Conservation (phyloP, 2,329 filamentous ascomycete species). For the Colletotrichum salicis region DNA sequence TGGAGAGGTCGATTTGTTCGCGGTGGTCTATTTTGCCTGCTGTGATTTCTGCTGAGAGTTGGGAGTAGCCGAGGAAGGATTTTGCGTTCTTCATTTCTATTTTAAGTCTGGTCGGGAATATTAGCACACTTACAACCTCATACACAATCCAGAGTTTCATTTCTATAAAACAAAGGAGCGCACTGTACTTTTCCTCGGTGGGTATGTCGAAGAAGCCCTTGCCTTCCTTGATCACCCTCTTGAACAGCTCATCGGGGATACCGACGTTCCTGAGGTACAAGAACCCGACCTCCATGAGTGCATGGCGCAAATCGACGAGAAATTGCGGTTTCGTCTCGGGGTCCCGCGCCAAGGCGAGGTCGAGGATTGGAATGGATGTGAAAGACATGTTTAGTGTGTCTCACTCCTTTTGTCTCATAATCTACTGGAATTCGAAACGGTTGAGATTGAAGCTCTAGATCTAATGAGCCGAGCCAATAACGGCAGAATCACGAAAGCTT, state of each 20-base stretch:
- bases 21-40: slow-evolving; percentile 81
- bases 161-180: not conserved
- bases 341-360: slow-evolving; percentile 74
- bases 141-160: not conserved
- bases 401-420: not conserved
- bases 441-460: not conserved
- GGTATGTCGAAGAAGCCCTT: slow-evolving; percentile 82
- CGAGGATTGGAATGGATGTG: slow-evolving; percentile 79
- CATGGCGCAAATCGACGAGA: slow-evolving; percentile 75
- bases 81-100: slow-evolving; percentile 80
- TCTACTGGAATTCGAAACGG: not conserved
- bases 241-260: slow-evolving; percentile 72
- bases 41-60: slow-evolving; percentile 75
- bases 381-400: slow-evolving; percentile 68
- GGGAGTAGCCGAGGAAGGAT: slow-evolving; percentile 77
- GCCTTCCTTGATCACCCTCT: slow-evolving; percentile 74
- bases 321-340: slow-evolving; percentile 77
- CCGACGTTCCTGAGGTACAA: slow-evolving; percentile 85
- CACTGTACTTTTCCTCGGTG: slow-evolving; percentile 74
- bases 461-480: not conserved
- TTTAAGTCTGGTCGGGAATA: slow-evolving; percentile 57
- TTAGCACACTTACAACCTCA: slow-evolving; percentile 3
- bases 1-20: slow-evolving; percentile 88
- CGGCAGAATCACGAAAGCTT: too few species aligned
- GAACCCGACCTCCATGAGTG: slow-evolving; percentile 88